A percentile compares a stretch with the other conserved stretches of the same genome.
These are phyloP conservation scores for Canariomyces notabilis DNA, from an alignment of 2,329 filamentous ascomycete species.

Conservation along the genomic window DNA sequence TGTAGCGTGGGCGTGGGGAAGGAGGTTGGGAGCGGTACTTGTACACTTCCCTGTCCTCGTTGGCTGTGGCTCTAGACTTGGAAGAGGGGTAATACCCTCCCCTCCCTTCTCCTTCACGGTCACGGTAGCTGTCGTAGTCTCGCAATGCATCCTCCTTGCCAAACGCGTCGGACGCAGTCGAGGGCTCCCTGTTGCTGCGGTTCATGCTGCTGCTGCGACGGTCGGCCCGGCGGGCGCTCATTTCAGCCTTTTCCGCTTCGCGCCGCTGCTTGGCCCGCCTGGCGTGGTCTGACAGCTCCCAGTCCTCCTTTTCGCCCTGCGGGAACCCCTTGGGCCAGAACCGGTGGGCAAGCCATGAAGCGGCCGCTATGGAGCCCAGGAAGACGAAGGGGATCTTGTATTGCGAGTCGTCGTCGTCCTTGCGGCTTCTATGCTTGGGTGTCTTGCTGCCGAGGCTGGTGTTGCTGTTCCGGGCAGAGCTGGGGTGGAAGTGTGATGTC, in stretches of 20 bases:
- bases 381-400: constrained; percentile 35
- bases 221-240: neutral
- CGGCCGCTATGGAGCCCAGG: constrained; percentile 35
- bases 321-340: constrained; percentile 36
- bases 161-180: no score
- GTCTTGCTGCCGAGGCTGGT: constrained; percentile 3
- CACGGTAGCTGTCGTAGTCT: neutral
- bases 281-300: constrained; percentile 25
- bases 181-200: no score
- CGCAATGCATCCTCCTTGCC: no score
- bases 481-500: constrained; percentile 18
- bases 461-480: constrained; percentile 4
- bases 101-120: no score
- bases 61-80: no score
- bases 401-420: constrained; percentile 14
- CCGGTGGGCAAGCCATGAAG: constrained; percentile 34
- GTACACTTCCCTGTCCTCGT: no score
- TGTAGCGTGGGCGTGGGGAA: no score
- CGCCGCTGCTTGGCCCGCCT: constrained; percentile 7
- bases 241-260: constrained; percentile 17
- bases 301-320: constrained; percentile 36
- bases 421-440: constrained; percentile 5
- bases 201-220: neutral
- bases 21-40: no score
- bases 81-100: no score